Evolutionary conservation across 2,329 filamentous ascomycete genomes (phyloP).

Genomic region (Camptophora hylomeconis): DNA sequence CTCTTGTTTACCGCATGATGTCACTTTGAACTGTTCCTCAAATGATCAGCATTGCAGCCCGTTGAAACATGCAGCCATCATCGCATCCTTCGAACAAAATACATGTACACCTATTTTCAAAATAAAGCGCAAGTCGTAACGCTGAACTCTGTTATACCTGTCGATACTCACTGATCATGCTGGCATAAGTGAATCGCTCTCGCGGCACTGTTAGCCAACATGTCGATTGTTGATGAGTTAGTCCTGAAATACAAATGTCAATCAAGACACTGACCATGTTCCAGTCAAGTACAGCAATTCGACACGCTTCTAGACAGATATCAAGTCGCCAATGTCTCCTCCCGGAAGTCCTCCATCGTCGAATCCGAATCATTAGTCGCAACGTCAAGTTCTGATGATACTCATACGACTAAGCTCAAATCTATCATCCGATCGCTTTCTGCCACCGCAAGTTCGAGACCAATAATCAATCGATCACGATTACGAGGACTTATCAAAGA

Average conservation of each 20-base stretch:
- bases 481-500: conserved; percentile 52
- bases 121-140: too few relatives aligned
- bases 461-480: conserved; percentile 46
- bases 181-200: too few relatives aligned
- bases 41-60: too few relatives aligned
- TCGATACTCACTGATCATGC: background rate
- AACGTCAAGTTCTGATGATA: conserved; percentile 8
- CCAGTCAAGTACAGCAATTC: conserved; percentile 17
- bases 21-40: too few relatives aligned
- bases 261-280: conserved; percentile 45
- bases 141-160: too few relatives aligned
- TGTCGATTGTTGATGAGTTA: conserved; percentile 29
- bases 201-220: conserved; percentile 3
- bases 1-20: too few relatives aligned
- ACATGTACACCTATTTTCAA: too few relatives aligned
- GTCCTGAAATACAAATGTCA: conserved; percentile 42
- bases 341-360: conserved; percentile 6
- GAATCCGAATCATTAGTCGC: conserved; percentile 6
- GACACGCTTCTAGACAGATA: conserved; percentile 10
- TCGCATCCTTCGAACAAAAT: too few relatives aligned
- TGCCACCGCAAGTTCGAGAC: conserved; percentile 50
- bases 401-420: conserved; percentile 39
- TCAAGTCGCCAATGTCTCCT: conserved; percentile 10
- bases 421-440: conserved; percentile 58
- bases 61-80: too few relatives aligned